Conservation (phyloP, 2,329 filamentous ascomycete genomes). For the Ceratocystis eucalypticola region DNA sequence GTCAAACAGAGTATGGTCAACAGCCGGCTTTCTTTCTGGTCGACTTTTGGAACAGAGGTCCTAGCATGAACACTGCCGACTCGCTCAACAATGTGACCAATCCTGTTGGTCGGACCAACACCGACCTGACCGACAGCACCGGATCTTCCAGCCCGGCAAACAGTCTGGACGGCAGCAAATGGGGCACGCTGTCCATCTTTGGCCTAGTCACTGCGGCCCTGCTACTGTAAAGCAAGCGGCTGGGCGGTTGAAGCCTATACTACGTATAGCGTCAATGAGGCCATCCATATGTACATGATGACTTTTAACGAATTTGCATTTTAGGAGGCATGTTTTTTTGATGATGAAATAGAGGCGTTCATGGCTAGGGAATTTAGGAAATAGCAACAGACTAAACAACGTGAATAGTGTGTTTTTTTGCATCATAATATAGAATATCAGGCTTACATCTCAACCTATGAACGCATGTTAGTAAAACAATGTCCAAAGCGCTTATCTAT, state of each 20-base stretch:
- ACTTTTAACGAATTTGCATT: background rate
- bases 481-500: background rate
- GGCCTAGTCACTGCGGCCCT: background rate
- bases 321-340: background rate
- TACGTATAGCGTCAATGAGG: background rate
- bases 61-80: slow-evolving; percentile 57
- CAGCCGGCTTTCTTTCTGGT: slow-evolving; percentile 63
- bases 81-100: slow-evolving; percentile 40
- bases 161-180: background rate
- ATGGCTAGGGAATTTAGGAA: background rate
- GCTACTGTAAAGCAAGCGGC: background rate
- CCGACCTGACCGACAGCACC: slow-evolving; percentile 14
- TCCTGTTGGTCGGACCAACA: slow-evolving; percentile 13
- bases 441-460: no score
- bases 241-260: background rate
- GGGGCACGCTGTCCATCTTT: slow-evolving; percentile 4
- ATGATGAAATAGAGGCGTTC: background rate
- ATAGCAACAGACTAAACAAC: background rate
- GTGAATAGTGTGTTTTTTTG: background rate
- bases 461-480: background rate
- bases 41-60: slow-evolving; percentile 65
- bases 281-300: background rate
- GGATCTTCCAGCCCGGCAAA: background rate
- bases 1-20: slow-evolving; percentile 43
- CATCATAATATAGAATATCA: background rate